Evolutionary conservation across 164 flowering plant species (phyloP).

Genomic region (Akebia trifoliata): DNA sequence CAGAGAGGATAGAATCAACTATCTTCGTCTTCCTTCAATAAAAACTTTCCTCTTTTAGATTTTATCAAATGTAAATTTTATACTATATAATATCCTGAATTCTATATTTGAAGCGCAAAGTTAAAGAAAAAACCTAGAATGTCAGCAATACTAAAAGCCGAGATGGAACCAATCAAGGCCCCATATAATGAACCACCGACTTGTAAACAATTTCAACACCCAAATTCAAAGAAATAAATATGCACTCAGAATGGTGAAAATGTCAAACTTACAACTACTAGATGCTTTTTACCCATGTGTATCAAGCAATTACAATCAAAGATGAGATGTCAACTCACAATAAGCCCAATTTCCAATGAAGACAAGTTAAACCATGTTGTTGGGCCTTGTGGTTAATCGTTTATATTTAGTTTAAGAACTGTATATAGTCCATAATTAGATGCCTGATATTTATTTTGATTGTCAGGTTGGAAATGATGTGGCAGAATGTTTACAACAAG

Average conservation of each 20-base stretch:
- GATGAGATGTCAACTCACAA: conserved; percentile 47
- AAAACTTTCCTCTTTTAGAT: conserved; percentile 10
- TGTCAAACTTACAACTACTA: background rate
- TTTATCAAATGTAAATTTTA: background rate
- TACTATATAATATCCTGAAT: background rate
- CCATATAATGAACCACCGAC: conserved; percentile 92
- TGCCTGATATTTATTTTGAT: no score
- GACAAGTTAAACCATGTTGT: conserved; percentile 81
- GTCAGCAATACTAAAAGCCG: conserved; percentile 82
- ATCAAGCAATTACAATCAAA: conserved; percentile 4
- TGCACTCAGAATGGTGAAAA: background rate
- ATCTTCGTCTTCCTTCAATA: conserved; percentile 75
- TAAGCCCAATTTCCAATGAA: conserved; percentile 74
- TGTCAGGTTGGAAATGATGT: no score
- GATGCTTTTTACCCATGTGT: background rate
- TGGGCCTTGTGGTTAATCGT: no score
- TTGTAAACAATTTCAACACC: conserved; percentile 34
- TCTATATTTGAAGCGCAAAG: no score
- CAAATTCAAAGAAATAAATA: background rate
- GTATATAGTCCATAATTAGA: no score
- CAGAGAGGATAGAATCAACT: conserved; percentile 59
- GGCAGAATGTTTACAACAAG: no score
- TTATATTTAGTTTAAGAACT: no score
- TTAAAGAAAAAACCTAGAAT: conserved; percentile 49
- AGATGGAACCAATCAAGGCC: conserved; percentile 76